These are phyloP conservation scores for Alternaria arborescens DNA, from an alignment of 2,329 filamentous ascomycete species.

Conservation along the genomic window DNA sequence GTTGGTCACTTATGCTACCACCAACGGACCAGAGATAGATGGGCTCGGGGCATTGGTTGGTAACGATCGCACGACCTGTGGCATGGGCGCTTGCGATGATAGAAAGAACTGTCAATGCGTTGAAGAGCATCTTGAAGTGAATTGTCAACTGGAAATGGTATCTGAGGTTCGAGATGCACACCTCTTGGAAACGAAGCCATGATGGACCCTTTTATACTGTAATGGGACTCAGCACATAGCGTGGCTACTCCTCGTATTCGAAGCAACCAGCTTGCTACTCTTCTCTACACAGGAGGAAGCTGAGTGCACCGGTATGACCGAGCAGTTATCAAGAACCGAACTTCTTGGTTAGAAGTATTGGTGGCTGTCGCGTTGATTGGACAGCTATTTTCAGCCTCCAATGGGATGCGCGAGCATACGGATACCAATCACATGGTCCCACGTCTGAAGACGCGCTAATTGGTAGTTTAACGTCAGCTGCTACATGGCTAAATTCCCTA, in stretches of 20 bases:
- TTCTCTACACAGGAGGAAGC: neutral
- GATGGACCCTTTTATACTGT: neutral
- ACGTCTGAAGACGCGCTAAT: neutral
- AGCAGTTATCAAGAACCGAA: slow-evolving; percentile 11
- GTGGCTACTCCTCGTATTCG: slow-evolving; percentile 1
- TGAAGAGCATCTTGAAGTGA: slow-evolving; percentile 24
- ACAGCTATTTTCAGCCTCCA: slow-evolving; percentile 22
- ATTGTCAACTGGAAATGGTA: neutral
- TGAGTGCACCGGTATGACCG: neutral
- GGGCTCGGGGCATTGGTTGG: slow-evolving; percentile 40
- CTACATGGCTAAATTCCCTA: neutral
- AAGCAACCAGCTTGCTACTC: neutral
- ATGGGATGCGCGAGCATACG: slow-evolving; percentile 17
- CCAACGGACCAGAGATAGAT: slow-evolving; percentile 46
- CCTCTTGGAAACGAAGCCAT: neutral
- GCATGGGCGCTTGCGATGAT: slow-evolving; percentile 23
- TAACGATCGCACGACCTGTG: slow-evolving; percentile 42
- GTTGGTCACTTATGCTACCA: slow-evolving; percentile 23
- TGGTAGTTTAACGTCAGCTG: neutral
- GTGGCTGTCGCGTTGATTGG: slow-evolving; percentile 25
- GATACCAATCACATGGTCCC: slow-evolving; percentile 16
- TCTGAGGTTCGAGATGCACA: neutral
- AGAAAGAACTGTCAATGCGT: slow-evolving; percentile 19
- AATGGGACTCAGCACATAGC: neutral
- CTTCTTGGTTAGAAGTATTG: slow-evolving; percentile 11